Conservation (phyloP, 2,329 filamentous ascomycete genomes). For the Fusarium concolor region DNA sequence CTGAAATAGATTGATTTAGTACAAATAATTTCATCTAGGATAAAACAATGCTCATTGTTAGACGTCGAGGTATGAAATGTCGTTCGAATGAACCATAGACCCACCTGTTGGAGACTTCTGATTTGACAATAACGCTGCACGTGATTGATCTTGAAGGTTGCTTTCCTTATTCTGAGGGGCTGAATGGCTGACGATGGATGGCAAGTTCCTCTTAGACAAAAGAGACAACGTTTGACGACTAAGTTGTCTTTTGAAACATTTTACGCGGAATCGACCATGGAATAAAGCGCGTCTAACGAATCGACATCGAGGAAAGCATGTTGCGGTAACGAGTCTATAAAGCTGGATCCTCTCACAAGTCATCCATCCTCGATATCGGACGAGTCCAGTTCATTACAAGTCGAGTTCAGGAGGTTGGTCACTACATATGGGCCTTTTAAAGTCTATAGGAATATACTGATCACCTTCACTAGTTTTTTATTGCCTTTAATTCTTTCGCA, state of each 20-base stretch:
- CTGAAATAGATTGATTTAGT: not conserved
- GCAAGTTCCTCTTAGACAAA: conserved; percentile 42
- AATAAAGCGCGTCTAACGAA: conserved; percentile 23
- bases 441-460: conserved; percentile 29
- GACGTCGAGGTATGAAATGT: conserved; percentile 21
- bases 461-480: conserved; percentile 8
- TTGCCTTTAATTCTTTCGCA: conserved; percentile 26
- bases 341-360: conserved; percentile 26
- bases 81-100: conserved; percentile 35
- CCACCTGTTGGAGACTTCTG: conserved; percentile 36
- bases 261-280: conserved; percentile 26
- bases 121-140: conserved; percentile 42
- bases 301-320: conserved; percentile 20
- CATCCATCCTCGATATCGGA: conserved; percentile 24
- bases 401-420: conserved; percentile 18
- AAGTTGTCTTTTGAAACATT: conserved; percentile 27
- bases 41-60: conserved; percentile 24
- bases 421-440: not conserved
- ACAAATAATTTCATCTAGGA: not conserved
- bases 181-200: conserved; percentile 44
- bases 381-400: conserved; percentile 15
- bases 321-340: conserved; percentile 21
- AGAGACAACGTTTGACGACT: conserved; percentile 35
- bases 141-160: conserved; percentile 41
- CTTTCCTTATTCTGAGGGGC: conserved; percentile 46